Conservation (phyloP, 2,329 filamentous ascomycete species). For the Talaromyces sp. region DNA sequence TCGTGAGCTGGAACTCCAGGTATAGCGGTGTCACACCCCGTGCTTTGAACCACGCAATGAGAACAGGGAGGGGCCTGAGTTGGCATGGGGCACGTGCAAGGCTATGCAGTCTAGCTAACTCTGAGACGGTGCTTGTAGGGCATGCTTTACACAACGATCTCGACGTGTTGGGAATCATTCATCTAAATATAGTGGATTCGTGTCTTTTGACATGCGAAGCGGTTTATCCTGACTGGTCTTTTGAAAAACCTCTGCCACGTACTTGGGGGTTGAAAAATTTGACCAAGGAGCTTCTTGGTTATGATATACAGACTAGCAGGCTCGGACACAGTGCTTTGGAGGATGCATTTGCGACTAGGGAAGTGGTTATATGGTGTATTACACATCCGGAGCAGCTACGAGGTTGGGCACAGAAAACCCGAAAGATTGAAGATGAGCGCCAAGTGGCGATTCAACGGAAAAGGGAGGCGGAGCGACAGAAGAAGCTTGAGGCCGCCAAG, state of each 20-base stretch:
- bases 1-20: slow-evolving; percentile 42
- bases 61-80: slow-evolving; percentile 33
- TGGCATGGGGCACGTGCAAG: slow-evolving; percentile 48
- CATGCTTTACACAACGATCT: slow-evolving; percentile 53
- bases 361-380: slow-evolving; percentile 53
- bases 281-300: slow-evolving; percentile 36
- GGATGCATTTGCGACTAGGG: slow-evolving; percentile 54
- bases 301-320: slow-evolving; percentile 38
- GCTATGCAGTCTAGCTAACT: slow-evolving; percentile 48
- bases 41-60: slow-evolving; percentile 36
- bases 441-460: not conserved
- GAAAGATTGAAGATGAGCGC: slow-evolving; percentile 1
- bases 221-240: slow-evolving; percentile 14
- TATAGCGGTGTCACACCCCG: slow-evolving; percentile 44
- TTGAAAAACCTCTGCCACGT: not conserved
- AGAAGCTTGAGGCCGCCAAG: not conserved
- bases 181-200: slow-evolving; percentile 51
- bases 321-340: slow-evolving; percentile 54
- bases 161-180: slow-evolving; percentile 46
- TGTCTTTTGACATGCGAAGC: slow-evolving; percentile 44
- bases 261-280: slow-evolving; percentile 44
- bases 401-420: slow-evolving; percentile 33
- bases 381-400: slow-evolving; percentile 41
- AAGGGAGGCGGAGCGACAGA: not conserved
- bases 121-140: slow-evolving; percentile 52